Conservation (phyloP, 176 grass and related monocot genomes). For the Carex pumila region DNA sequence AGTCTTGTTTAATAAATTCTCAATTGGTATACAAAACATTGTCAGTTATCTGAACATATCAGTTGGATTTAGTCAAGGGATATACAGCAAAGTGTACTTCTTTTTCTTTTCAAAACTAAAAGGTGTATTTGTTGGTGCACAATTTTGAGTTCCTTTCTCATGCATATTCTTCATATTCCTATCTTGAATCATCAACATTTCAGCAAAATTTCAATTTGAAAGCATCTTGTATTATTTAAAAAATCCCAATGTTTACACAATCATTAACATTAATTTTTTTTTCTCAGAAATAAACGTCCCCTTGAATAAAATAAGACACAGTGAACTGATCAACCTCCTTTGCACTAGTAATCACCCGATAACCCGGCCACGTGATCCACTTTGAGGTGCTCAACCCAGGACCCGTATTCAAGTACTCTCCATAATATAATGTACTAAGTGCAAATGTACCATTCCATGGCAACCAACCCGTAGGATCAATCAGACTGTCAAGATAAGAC, state of each 20-base stretch:
- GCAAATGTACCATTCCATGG: conserved; percentile 54
- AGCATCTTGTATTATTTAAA: no score
- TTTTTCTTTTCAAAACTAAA: no score
- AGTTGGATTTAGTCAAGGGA: no score
- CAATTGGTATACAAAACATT: no score
- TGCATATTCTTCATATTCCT: no score
- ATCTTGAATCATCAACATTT: no score
- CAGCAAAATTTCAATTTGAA: no score
- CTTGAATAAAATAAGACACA: conserved; percentile 52
- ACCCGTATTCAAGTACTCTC: conserved; percentile 62
- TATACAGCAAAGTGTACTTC: no score
- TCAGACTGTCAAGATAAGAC: conserved; percentile 39
- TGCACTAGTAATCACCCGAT: conserved; percentile 39
- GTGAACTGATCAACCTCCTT: conserved; percentile 51
- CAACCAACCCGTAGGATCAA: conserved; percentile 55
- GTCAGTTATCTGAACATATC: no score
- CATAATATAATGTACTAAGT: conserved; percentile 71
- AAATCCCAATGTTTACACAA: not conserved
- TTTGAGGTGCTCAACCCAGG: conserved; percentile 27
- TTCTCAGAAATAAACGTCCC: not conserved
- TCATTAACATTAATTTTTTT: not conserved
- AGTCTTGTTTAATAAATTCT: no score
- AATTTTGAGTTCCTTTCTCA: no score
- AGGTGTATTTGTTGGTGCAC: no score
- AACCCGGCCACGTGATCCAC: conserved; percentile 52